Evolutionary conservation across 441 rosid species (phyloP), one percentile per base, ranked within the genome.

Genomic region (Rhodomyrtus psidioides): DNA sequence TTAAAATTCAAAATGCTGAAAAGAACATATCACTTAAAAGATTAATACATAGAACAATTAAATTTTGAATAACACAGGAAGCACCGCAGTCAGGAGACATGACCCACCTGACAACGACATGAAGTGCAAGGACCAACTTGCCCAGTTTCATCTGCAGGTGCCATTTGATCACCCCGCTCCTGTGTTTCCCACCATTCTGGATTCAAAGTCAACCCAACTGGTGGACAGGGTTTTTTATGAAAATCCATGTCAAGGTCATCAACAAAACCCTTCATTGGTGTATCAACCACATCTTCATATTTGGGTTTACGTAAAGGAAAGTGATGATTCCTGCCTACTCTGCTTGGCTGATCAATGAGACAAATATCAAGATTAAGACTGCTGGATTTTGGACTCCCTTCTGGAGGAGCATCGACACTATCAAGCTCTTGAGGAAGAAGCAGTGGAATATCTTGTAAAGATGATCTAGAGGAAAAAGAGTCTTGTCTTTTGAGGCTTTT

Each of bases 171-270:
- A 88, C 91, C 93, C 87, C 94, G 91, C 89, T 98, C 99, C 86
- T 93, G 96, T 84, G 91, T 90, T 91, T 95, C 99, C 99, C 98
- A 96, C 98, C 99, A 98, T 83, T 95, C 99, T 83, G 87, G 85
- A 90, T 92, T 95, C 24, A 88, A 90, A 85, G 88, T 54, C 89
- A 86, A 91, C 39, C 85, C 86, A 58, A 87, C 89, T 87, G 90
- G 90, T 88, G 90, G 75, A 76, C 91, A 86, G 62, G 82, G 85
- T 87, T 92, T 92, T 83, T 46, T 83, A 87, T 85, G 91, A 90
- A 86, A 84, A 88, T 91, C 92, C 82, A 85, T 55, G 82, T 85
- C 87, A 84, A 88, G 92, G 88, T 94, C 98, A 94, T 94, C 99
- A 28, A 96, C 99, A 90, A 96, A 96, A 49, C 93, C 97, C 90